Evolutionary conservation across 441 rosid species (phyloP).

Genomic region (Aleurites moluccanus): DNA sequence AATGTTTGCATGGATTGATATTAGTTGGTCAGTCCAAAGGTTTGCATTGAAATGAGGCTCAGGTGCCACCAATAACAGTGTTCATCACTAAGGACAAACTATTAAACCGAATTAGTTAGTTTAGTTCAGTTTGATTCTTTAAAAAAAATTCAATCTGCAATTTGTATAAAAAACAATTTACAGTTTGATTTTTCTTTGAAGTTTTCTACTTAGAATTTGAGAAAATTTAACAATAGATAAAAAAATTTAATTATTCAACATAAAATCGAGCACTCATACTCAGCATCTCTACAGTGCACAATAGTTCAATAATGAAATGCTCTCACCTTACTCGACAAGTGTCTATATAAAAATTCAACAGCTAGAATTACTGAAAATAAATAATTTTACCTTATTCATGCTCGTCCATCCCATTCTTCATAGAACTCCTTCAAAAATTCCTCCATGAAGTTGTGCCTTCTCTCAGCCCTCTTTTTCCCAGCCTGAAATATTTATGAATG

Average conservation of each 20-base stretch:
- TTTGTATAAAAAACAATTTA: too few species aligned
- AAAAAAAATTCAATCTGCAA: too few species aligned
- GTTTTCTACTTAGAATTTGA: too few species aligned
- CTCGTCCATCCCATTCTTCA: constrained; percentile 72
- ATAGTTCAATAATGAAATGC: not conserved
- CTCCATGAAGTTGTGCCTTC: constrained; percentile 72
- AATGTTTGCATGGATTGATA: not conserved
- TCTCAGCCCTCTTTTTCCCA: constrained; percentile 70
- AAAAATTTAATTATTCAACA: too few species aligned
- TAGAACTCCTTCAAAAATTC: constrained; percentile 62
- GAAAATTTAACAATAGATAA: too few species aligned
- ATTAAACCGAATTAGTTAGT: too few species aligned
- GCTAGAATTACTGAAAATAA: not conserved
- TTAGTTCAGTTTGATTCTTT: too few species aligned
- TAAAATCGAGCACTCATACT: not conserved
- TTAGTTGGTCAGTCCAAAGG: not conserved
- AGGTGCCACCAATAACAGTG: not conserved
- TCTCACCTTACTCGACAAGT: not conserved
- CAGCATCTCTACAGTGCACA: not conserved
- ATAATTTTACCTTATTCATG: constrained; percentile 33
- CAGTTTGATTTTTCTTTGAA: too few species aligned
- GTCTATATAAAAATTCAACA: not conserved
- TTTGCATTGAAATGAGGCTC: not conserved
- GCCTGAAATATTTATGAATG: constrained; percentile 44
- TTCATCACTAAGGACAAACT: too few species aligned